Base-by-base conservation (phyloP, 352 stramenopile species). In the Phytophthora vignae region DNA sequence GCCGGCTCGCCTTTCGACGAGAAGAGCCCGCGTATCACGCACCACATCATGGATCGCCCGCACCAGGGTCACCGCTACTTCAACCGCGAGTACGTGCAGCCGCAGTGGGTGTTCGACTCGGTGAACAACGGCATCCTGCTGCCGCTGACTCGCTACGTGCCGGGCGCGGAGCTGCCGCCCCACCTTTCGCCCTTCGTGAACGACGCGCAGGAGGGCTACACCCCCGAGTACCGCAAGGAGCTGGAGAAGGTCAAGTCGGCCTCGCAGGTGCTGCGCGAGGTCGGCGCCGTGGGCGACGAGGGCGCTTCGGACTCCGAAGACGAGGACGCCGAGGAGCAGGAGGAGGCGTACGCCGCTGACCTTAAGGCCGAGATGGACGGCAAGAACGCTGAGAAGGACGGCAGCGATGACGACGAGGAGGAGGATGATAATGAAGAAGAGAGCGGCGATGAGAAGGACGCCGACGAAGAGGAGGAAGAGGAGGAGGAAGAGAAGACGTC, bases 91-190 rank as follows among this genome's bases (percentile, higher is more conserved):
- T 99, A 98, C 71, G 88, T 99, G 49, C 98, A 99, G 85, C 98
- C 98, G 38, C 98, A 99, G 80, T 99, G 98, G 98, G 86, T 99
- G 25, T 97, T 99, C 57, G 98, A 99, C 86, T 97, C 88, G 31
- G 87, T 99, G 31, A 99, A 99, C 84, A 98, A 98, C 64, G 85
- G 94, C 40, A 90, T 99, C 48, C 53, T 99, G 36, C 75, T 99
- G 53, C 98, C 98, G 3, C 79, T 98, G 31, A 79, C 88, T 15
- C 91, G 90, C 44, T 99, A 99, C 78, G 83, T 83, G 31, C 94
- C 98, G n/a, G 98, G 97, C 19, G 87, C 78, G 2, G 80, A 89
- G 22, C 87, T 99, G 59, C 98, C 98, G 33, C 90, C 90, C 64
- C 90, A 96, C 65, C 76, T 96, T 6, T 95, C 96, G 61, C 98